These are phyloP conservation scores for Lanmaoa pseudosensibilis DNA, from an alignment of 768 basidiomycete genomes.

Conservation along the genomic window DNA sequence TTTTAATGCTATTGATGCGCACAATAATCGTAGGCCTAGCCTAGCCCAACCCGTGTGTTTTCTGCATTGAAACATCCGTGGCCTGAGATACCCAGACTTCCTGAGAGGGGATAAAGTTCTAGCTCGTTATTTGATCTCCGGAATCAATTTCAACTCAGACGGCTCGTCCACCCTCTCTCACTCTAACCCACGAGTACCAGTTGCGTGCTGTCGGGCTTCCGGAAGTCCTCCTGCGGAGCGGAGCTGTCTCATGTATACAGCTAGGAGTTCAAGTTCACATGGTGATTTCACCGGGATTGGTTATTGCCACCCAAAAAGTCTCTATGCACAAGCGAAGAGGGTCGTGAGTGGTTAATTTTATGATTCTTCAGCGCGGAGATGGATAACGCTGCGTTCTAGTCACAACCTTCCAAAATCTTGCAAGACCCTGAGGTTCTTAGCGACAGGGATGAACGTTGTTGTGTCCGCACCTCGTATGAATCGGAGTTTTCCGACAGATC, in stretches of 20 bases:
- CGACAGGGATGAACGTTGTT: conserved; percentile 1
- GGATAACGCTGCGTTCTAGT: conserved; percentile 5
- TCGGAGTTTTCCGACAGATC: conserved; percentile 2
- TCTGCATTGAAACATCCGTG: neutral
- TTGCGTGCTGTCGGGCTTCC: conserved; percentile 1
- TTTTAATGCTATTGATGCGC: neutral
- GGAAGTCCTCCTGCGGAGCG: neutral
- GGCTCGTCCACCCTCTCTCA: neutral
- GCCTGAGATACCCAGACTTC: neutral
- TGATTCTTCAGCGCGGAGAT: conserved; percentile 9
- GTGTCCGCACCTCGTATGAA: neutral
- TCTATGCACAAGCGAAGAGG: conserved; percentile 1
- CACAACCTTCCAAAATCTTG: neutral
- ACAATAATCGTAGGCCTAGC: neutral
- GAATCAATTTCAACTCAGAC: neutral
- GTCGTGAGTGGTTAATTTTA: conserved; percentile 7
- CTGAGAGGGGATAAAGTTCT: neutral
- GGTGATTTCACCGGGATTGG: conserved; percentile 11
- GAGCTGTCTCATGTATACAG: neutral
- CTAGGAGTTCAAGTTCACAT: neutral
- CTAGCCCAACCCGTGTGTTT: neutral
- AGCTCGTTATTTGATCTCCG: neutral
- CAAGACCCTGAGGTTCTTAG: conserved; percentile 11
- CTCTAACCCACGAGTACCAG: conserved; percentile 12
- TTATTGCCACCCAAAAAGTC: conserved; percentile 9